phyloP scores from a whole-genome alignment of 2,329 filamentous ascomycete genomes.

The Botryosphaeria dothidea region DNA sequence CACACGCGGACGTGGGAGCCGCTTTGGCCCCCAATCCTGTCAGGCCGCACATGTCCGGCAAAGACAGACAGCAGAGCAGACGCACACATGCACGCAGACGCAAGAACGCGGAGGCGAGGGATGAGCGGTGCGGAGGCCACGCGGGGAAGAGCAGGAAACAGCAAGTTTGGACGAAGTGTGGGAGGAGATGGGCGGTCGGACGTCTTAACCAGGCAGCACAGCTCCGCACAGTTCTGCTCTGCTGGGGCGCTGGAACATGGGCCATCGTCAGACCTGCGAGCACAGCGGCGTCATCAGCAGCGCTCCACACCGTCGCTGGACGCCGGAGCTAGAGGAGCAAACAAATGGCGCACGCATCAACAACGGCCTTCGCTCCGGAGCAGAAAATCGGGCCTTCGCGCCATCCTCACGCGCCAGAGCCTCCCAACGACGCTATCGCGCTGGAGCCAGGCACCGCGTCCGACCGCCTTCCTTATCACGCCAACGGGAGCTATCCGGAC shows the following conservation, averaged over 20 bases:
- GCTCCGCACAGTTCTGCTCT: not conserved
- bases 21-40: constrained; percentile 10
- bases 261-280: not conserved
- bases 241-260: not conserved
- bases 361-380: constrained; percentile 3
- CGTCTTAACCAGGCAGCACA: not conserved
- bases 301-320: not conserved
- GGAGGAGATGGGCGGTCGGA: constrained; percentile 20
- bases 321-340: not conserved
- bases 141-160: constrained; percentile 32
- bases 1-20: not conserved
- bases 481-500: not conserved
- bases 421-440: not conserved
- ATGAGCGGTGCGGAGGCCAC: constrained; percentile 24
- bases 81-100: not conserved
- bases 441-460: not conserved
- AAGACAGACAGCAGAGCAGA: not conserved
- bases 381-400: constrained; percentile 13
- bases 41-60: not conserved
- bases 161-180: constrained; percentile 25
- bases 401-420: not conserved
- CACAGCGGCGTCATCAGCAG: not conserved
- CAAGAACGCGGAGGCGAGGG: constrained; percentile 4
- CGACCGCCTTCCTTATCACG: constrained; percentile 9
- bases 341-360: constrained; percentile 9